These are phyloP conservation scores for Boletus rex-veris DNA, from an alignment of 768 basidiomycete species.

Conservation along the genomic window DNA sequence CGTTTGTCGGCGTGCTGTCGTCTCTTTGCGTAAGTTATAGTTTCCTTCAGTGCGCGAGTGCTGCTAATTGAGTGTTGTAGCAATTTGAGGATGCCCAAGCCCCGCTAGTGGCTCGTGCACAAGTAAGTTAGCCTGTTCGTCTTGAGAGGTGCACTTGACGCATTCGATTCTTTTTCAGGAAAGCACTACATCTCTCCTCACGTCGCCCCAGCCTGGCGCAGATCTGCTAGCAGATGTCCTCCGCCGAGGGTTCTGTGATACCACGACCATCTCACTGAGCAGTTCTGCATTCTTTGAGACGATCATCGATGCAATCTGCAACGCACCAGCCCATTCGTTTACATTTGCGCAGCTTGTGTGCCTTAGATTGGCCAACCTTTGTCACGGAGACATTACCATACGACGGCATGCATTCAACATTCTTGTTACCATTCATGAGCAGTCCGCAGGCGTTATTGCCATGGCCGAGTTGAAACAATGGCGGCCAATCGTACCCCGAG, in stretches of 20 bases:
- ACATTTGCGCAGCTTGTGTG: conserved; percentile 72
- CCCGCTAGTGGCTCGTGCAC: conserved; percentile 49
- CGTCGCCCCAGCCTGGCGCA: conserved; percentile 50
- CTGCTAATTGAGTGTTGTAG: conserved; percentile 37
- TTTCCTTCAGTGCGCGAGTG: not conserved
- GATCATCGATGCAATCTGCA: conserved; percentile 65
- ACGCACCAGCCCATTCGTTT: conserved; percentile 52
- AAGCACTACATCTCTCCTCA: conserved; percentile 68
- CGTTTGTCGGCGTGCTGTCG: conserved; percentile 81
- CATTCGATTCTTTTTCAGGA: conserved; percentile 44
- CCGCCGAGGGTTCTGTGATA: conserved; percentile 63
- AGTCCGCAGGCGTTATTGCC: conserved; percentile 60
- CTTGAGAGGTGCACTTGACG: not conserved
- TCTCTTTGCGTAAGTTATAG: conserved; percentile 72
- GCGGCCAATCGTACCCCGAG: conserved; percentile 69
- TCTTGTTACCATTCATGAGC: conserved; percentile 68
- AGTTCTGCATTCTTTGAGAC: conserved; percentile 74
- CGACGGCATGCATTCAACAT: conserved; percentile 75
- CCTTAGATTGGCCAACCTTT: conserved; percentile 80
- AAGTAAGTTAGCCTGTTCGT: conserved; percentile 48
- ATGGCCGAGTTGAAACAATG: conserved; percentile 71
- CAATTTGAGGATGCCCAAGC: conserved; percentile 59
- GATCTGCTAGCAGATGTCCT: conserved; percentile 64
- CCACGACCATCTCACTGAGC: conserved; percentile 48
- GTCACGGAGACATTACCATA: conserved; percentile 60